Evolutionary conservation across 495 filamentous ascomycete genomes (phyloP), one percentile per base, ranked within the genome.

Genomic region (Podospora anserina): DNA sequence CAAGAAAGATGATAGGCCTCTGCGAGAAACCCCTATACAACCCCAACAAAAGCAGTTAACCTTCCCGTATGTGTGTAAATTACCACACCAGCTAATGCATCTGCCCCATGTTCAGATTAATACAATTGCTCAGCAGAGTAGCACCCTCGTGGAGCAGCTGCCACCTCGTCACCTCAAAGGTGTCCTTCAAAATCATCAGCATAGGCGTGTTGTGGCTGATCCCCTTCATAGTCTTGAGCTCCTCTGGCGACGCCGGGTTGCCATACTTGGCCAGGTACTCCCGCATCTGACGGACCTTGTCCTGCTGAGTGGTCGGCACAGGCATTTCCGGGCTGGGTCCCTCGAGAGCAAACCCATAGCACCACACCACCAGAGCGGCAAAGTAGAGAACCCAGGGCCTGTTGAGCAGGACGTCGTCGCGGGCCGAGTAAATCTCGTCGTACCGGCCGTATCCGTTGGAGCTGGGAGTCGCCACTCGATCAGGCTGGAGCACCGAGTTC

Each of bases 361-460:
- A 93, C 94, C 94, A 99, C 19, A 97, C 91, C 30, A 97, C 93
- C 56, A 98, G 82, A 2, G 90, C 87, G 1, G 95, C 92, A 67
- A 96, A 96, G 75, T 97, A 99, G 62, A 99, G 83, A n/a, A 98
- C 92, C 95, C 95, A 99, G 2, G 95, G 93, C 30, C 95, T 86
- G 72, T 98, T 97, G 62, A 97, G 84, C 9, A 98, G 84, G 65
- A 91, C 91, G 74, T 99, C 95, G 74, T 97, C 92, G 19, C 92
- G 88, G 0, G 95, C 94, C 15, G 88, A 90, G 77, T 97, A 98
- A 5, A 68, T 75, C 26, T 78, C 77, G 20, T 79, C 75, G 63
- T 74, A 68, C 19, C 58, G 64, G 64, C 64, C 66, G 71, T 79
- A 77, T 57, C 81, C 73, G 54, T 76, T 77, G 0, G 75, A 69